Evolutionary conservation across 1,139 yeast genomes (phyloP).

Genomic region (Candida dubliniensis): DNA sequence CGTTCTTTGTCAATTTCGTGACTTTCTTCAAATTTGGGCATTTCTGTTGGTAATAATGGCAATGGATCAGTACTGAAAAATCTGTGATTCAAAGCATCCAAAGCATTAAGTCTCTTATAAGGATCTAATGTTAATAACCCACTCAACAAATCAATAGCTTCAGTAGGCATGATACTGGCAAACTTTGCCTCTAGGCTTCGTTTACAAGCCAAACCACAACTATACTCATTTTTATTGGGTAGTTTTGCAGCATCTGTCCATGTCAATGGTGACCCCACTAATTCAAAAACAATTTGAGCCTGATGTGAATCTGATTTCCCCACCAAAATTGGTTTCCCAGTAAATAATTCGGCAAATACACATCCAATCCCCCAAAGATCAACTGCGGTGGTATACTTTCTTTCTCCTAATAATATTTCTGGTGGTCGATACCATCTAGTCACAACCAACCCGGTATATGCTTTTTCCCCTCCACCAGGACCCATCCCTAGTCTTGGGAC

Average conservation of each 20-base stretch:
- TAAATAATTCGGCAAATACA: conserved; percentile 88
- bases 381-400: conserved; percentile 86
- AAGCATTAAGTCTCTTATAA: conserved; percentile 67
- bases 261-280: conserved; percentile 77
- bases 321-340: conserved; percentile 75
- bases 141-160: conserved; percentile 48
- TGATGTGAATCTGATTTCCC: conserved; percentile 93
- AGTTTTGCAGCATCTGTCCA: conserved; percentile 68
- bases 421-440: conserved; percentile 99
- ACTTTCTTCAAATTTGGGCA: conserved; percentile 77
- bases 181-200: conserved; percentile 54
- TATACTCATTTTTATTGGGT: conserved; percentile 56
- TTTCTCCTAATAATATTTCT: conserved; percentile 82
- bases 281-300: conserved; percentile 73
- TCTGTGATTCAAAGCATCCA: conserved; percentile 68
- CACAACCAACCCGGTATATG: conserved; percentile 88
- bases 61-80: conserved; percentile 68
- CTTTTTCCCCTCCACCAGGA: conserved; percentile 74
- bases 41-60: conserved; percentile 54
- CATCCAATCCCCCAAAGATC: conserved; percentile 99
- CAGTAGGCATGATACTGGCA: conserved; percentile 29
- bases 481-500: conserved; percentile 56
- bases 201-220: conserved; percentile 47
- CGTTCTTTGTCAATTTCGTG: conserved; percentile 82
- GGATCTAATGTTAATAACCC: conserved; percentile 70